phyloP scores from a whole-genome alignment of 345 rosid species.

The Aurinia saxatilis region DNA sequence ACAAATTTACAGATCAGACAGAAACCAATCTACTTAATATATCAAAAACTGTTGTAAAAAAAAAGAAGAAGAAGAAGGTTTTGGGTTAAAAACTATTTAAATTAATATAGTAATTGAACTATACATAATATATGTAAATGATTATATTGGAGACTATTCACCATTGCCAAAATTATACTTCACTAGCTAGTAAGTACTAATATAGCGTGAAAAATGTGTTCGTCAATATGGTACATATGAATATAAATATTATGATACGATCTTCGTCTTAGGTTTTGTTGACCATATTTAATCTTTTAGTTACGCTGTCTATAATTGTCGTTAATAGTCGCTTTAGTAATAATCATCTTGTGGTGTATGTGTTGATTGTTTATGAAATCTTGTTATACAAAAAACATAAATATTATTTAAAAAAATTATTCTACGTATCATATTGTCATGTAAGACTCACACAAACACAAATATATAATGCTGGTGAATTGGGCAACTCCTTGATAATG shows the following conservation, averaged over 20 bases:
- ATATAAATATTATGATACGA: background rate
- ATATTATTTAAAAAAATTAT: background rate
- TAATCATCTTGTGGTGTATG: background rate
- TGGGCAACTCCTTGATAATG: background rate
- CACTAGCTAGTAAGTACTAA: no score
- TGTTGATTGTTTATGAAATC: background rate
- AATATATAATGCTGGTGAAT: background rate
- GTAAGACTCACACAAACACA: slow-evolving; percentile 4
- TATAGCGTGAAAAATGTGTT: no score
- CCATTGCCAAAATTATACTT: no score
- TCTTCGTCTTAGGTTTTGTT: background rate
- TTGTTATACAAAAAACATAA: background rate
- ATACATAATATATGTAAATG: no score
- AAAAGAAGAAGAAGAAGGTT: no score
- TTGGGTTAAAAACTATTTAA: no score
- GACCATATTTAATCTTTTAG: background rate
- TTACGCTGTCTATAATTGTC: background rate
- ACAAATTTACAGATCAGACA: no score
- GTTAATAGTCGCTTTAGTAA: background rate
- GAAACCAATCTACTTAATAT: no score
- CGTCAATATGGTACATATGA: background rate
- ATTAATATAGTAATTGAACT: no score
- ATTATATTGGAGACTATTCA: no score
- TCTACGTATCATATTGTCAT: background rate
- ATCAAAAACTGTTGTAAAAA: no score